A percentile compares a stretch with the other conserved stretches of the same genome.
Evolutionary conservation across 1,139 yeast species (phyloP).

Genomic region (Magnusiomyces suaveolens): DNA sequence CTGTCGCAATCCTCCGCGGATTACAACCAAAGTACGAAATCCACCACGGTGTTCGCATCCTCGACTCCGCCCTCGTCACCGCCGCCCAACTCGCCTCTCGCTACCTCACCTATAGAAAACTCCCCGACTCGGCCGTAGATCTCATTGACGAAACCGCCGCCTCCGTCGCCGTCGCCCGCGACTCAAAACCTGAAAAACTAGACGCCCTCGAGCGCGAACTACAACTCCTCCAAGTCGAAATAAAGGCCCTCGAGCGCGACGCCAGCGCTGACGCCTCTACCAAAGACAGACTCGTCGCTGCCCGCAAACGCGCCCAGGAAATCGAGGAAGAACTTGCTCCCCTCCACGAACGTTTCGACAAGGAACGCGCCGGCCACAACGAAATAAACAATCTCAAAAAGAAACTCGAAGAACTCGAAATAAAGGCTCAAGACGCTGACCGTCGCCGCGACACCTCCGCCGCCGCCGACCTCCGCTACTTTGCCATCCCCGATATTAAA

Average conservation of each 20-base stretch:
- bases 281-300: conserved; percentile 72
- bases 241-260: conserved; percentile 94
- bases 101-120: conserved; percentile 85
- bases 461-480: conserved; percentile 89
- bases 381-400: conserved; percentile 81
- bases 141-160: conserved; percentile 96
- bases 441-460: conserved; percentile 91
- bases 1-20: conserved; percentile 93
- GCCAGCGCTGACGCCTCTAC: conserved; percentile 81
- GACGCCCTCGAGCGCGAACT: conserved; percentile 89
- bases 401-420: conserved; percentile 83
- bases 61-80: conserved; percentile 87
- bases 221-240: conserved; percentile 86
- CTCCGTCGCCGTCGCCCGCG: conserved; percentile 90
- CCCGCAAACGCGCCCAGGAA: conserved; percentile 69
- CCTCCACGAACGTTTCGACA: conserved; percentile 70
- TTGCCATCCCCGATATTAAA: conserved; percentile 90
- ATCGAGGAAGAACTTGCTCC: conserved; percentile 82
- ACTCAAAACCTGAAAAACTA: conserved; percentile 93
- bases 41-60: conserved; percentile 94
- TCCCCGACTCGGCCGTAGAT: conserved; percentile 97
- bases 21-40: conserved; percentile 92
- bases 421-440: conserved; percentile 91
- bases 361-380: conserved; percentile 87
- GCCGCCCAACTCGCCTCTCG: conserved; percentile 95